These are phyloP conservation scores for Phytopythium boreale DNA, from an alignment of 352 stramenopile species.

Conservation along the genomic window DNA sequence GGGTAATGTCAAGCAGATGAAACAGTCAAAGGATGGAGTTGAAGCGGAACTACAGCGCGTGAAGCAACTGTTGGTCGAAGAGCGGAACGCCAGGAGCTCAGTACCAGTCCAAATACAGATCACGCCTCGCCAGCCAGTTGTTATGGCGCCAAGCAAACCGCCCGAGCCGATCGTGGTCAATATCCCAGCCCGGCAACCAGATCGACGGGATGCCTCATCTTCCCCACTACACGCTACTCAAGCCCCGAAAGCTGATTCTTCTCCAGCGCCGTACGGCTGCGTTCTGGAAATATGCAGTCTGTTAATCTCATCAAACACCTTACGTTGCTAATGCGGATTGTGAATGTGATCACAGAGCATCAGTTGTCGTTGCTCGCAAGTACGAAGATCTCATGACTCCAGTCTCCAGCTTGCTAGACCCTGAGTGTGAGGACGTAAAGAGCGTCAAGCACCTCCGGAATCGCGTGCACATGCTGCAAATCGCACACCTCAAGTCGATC, in stretches of 20 bases:
- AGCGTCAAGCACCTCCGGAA: slow-evolving; percentile 65
- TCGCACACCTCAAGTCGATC: slow-evolving; percentile 87
- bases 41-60: slow-evolving; percentile 63
- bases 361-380: slow-evolving; percentile 26
- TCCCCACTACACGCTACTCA: slow-evolving; percentile 40
- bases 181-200: slow-evolving; percentile 16
- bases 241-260: slow-evolving; percentile 5
- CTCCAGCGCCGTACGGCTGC: slow-evolving; percentile 15
- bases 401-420: slow-evolving; percentile 20
- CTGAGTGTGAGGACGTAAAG: slow-evolving; percentile 16
- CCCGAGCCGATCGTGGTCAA: slow-evolving; percentile 13
- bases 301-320: neutral
- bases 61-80: slow-evolving; percentile 66
- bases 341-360: slow-evolving; percentile 12
- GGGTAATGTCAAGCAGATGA: slow-evolving; percentile 75
- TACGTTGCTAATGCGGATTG: neutral
- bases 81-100: slow-evolving; percentile 41
- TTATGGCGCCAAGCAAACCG: slow-evolving; percentile 7
- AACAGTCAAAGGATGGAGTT: slow-evolving; percentile 65
- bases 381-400: slow-evolving; percentile 24
- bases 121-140: slow-evolving; percentile 7
- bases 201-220: slow-evolving; percentile 59
- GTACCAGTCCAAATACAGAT: slow-evolving; percentile 23
- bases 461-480: slow-evolving; percentile 85
- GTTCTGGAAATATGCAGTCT: neutral